Evolutionary conservation across 441 rosid species (phyloP).

Genomic region (Croton setiger): DNA sequence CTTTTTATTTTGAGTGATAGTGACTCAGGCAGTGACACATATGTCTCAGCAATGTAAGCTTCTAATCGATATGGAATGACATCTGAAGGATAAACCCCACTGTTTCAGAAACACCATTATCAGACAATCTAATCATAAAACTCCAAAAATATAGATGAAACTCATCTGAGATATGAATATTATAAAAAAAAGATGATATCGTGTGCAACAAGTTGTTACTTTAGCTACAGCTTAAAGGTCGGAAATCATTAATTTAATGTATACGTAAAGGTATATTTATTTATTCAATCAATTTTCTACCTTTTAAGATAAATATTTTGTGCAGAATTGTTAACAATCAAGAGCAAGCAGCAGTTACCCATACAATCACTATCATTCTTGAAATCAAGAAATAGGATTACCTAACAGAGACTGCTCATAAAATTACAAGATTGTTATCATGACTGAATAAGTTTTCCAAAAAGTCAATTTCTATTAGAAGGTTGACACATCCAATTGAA

Average conservation of each 20-base stretch:
- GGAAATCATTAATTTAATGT: neutral
- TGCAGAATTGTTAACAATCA: neutral
- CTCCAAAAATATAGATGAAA: too few species aligned
- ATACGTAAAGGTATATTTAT: neutral
- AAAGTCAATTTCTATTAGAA: neutral
- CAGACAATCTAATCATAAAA: constrained; percentile 6
- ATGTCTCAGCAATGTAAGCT: constrained; percentile 24
- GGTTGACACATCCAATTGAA: neutral
- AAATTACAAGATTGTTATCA: neutral
- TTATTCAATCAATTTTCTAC: neutral
- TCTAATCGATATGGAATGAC: constrained; percentile 35
- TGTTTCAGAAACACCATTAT: constrained; percentile 31
- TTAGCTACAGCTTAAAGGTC: constrained; percentile 3
- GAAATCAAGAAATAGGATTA: neutral
- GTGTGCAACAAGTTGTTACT: neutral
- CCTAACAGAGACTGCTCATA: neutral
- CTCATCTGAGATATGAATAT: neutral
- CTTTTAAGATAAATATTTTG: neutral
- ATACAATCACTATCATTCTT: neutral
- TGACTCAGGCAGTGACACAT: constrained; percentile 20
- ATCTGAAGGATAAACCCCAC: constrained; percentile 69
- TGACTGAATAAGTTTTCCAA: neutral
- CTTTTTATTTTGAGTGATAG: constrained; percentile 38
- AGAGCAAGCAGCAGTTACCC: neutral
- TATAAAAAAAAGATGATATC: neutral